Base-by-base conservation (phyloP, 2,329 filamentous ascomycete species). In the Trichoderma oligosporum region DNA sequence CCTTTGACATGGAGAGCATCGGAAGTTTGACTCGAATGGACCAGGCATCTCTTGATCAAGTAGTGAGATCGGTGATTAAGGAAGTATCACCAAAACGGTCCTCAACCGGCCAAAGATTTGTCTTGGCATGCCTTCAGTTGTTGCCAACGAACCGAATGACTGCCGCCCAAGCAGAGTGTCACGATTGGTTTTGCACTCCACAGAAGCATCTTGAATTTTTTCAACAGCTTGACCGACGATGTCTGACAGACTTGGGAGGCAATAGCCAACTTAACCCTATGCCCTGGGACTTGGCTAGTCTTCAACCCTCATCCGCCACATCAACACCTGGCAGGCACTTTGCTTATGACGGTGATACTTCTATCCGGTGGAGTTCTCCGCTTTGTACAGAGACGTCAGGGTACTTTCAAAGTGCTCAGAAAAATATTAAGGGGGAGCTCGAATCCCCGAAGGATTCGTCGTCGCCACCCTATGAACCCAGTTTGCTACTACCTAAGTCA, bases 141-240 rank as follows among this genome's bases (percentile, higher is more conserved):
- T 25, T 55, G 4, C 67, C 71, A 2, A 9, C 31, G 2, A 48
- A 61, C 11, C 66, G 73, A 46, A 65, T 72, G 38, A 69, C 52
- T 14, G 65, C 69, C 1, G 9, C 36, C 3, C 62, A 68, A 31
- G 70, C 71, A 3, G 62, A 63, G 52, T 57, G 48, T 11, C 71
- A 74, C 41, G 64, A 66, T 29, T 74, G 72, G 72, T 60, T 74
- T 11, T 68, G 67, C 24, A 68, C 62, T 1, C 70, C 71, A 1
- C 57, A 62, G 35, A 67, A 63, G 4, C 68, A 73, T 38, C 41
- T 66, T 20, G 53, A 64, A 8, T 67, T 73, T 27, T 74, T 74
- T 53, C 53, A 63, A 45, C 48, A 64, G 8, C 61, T 74, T 41
- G 72, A 74, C 16, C 57, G 33, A 4, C 67, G 58, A 24, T 67